These are phyloP conservation scores for Rhizophora mangle DNA, from an alignment of 345 rosid species.

Conservation along the genomic window DNA sequence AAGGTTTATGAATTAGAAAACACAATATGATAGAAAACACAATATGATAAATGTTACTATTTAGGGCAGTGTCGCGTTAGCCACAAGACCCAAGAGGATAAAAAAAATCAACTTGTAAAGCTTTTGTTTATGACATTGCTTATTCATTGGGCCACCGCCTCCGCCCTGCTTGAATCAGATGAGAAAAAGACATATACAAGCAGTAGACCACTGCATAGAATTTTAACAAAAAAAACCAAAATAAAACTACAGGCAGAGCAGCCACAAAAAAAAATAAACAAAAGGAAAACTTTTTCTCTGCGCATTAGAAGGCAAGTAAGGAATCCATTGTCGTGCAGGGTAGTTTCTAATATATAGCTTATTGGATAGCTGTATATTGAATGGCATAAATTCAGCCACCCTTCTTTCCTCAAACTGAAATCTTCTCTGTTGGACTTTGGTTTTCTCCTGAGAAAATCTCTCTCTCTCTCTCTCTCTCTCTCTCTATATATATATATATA, in stretches of 20 bases:
- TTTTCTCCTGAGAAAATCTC: not conserved
- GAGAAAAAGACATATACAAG: constrained; percentile 25
- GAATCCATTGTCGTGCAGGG: constrained; percentile 29
- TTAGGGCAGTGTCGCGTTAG: not conserved
- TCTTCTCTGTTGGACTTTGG: not conserved
- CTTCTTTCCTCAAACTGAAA: no score
- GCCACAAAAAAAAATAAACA: not conserved
- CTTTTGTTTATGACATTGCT: not conserved
- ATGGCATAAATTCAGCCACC: no score
- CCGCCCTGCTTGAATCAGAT: constrained; percentile 20
- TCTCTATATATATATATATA: not conserved
- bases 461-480: not conserved
- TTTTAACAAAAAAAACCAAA: constrained; percentile 1
- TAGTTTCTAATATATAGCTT: constrained; percentile 32
- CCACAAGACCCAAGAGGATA: not conserved
- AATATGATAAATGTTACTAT: not conserved
- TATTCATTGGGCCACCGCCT: constrained; percentile 18
- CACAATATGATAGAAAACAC: constrained; percentile 9
- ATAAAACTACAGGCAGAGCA: constrained; percentile 3
- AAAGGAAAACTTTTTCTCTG: constrained; percentile 18
- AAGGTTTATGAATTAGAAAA: constrained; percentile 8
- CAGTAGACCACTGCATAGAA: constrained; percentile 6
- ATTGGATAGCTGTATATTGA: constrained; percentile 10
- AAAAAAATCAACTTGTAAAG: not conserved
- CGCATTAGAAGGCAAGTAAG: constrained; percentile 43